phyloP scores from a whole-genome alignment of 164 flowering plant genomes.

The Amborella trichopoda region DNA sequence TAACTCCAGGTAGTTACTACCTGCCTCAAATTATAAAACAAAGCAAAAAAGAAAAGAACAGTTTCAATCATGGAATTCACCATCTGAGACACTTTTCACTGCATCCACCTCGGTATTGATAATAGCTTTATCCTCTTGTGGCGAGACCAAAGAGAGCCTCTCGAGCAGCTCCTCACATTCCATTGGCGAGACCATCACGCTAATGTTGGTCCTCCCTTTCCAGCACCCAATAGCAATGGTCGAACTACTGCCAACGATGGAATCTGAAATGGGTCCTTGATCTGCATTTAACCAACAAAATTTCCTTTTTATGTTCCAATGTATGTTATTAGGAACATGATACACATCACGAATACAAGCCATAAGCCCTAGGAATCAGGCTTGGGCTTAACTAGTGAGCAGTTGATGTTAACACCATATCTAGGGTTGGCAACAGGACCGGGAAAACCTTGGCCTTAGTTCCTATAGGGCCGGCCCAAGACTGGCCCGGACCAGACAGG shows the following conservation, averaged over 20 bases:
- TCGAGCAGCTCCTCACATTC: constrained; percentile 82
- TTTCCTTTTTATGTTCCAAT: too few relatives aligned
- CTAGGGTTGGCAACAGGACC: too few relatives aligned
- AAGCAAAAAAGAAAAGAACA: constrained; percentile 7
- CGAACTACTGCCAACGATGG: constrained; percentile 28
- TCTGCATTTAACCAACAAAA: too few relatives aligned
- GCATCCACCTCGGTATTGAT: not conserved
- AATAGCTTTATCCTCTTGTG: constrained; percentile 8
- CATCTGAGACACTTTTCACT: too few relatives aligned
- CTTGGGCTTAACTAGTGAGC: too few relatives aligned
- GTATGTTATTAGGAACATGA: too few relatives aligned
- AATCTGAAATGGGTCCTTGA: constrained; percentile 12
- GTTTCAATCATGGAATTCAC: not conserved
- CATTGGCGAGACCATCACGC: constrained; percentile 66
- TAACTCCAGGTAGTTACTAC: not conserved
- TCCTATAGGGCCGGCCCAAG: too few relatives aligned
- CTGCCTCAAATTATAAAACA: not conserved
- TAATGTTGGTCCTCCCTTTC: constrained; percentile 66
- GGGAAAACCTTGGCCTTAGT: too few relatives aligned
- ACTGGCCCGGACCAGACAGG: too few relatives aligned
- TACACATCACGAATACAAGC: too few relatives aligned
- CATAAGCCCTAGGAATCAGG: too few relatives aligned
- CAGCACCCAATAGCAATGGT: constrained; percentile 93
- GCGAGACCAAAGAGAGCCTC: constrained; percentile 33
- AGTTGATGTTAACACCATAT: too few relatives aligned